A percentile compares a stretch with the other conserved stretches of the same genome.
Conservation (phyloP, 176 grass and related monocot genomes). For the Avena eriantha region DNA sequence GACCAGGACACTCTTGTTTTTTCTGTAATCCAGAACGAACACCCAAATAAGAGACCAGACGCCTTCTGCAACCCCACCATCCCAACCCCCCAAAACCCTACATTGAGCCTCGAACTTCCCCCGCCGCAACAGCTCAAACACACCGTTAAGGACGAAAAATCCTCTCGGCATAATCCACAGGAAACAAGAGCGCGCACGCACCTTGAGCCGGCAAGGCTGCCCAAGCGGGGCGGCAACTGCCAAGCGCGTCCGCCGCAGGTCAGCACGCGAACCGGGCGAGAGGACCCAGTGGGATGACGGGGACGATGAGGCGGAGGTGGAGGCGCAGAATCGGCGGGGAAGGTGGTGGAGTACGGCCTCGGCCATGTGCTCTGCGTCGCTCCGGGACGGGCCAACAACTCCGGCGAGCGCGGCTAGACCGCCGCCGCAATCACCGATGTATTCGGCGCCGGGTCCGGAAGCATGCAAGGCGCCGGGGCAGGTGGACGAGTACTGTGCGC, state of each 20-base stretch:
- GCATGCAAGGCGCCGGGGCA: constrained; percentile 33
- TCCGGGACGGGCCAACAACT: background rate
- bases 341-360: constrained; percentile 51
- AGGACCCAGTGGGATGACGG: constrained; percentile 34
- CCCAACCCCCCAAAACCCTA: constrained; percentile 20
- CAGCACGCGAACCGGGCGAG: constrained; percentile 15
- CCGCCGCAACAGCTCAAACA: background rate
- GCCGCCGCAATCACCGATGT: constrained; percentile 10
- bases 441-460: constrained; percentile 5
- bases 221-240: constrained; percentile 2
- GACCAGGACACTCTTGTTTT: background rate
- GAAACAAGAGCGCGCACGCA: constrained; percentile 19
- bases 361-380: constrained; percentile 53
- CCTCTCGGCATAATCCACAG: background rate
- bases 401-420: constrained; percentile 26
- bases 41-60: background rate
- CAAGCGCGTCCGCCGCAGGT: constrained; percentile 28
- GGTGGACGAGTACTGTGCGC: background rate
- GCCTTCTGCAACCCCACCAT: background rate
- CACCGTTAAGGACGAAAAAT: background rate
- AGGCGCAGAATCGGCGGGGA: constrained; percentile 37
- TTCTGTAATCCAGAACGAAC: background rate
- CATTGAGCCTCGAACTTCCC: background rate
- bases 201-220: constrained; percentile 54
- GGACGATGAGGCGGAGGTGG: constrained; percentile 5